Base-by-base conservation (phyloP, 495 filamentous ascomycete species). In the Aspergillus asperescens region DNA sequence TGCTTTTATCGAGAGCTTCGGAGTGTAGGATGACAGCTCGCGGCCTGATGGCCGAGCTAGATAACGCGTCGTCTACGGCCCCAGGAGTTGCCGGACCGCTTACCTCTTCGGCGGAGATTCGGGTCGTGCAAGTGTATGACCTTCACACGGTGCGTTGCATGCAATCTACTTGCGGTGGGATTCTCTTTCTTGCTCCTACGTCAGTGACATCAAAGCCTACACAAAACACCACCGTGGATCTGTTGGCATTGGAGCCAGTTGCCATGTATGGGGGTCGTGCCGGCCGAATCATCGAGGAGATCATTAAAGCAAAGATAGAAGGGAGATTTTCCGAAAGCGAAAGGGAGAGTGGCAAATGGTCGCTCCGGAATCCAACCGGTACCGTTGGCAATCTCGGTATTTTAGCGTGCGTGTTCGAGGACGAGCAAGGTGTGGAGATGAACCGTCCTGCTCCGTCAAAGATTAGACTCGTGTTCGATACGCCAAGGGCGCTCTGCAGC, bases 251-350 rank as follows among this genome's bases (percentile, higher is more conserved):
- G 48, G 67, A 71, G 49, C 61, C 69, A n/a, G 60, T 66, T 37
- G 86, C 85, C 19, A 75, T 81, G 20, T 94, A 95, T 63, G 88
- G 95, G 63, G 86, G 85, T 9, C 92, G 80, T 55, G 87, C 87
- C 5, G 70, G 73, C 39, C 85, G 86, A 35, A 82, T 89, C 60
- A 82, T 82, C 7, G 93, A 98, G 71, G 93, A 98, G 55, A 76
- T 96, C 20, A 78, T 81, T 19, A 92, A 89, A 66, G 92, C 92
- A 8, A 82, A 83, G 52, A 84, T 96, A 45, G 92, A 96, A 65
- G 86, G 83, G 7, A 78, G 93, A 31, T 92, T 89, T 59, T 67
- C 87, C 2, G 88, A 95, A 58, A 66, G 70, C 20, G 86, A 93
- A 73, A 78, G 90, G 48, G 87, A 96, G 67, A 80, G 82, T 40